Percentiles rank a stretch among this genome's conserved stretches.
phyloP scores from a whole-genome alignment of 2,329 filamentous ascomycete species.

The Aureobasidium sp. region DNA sequence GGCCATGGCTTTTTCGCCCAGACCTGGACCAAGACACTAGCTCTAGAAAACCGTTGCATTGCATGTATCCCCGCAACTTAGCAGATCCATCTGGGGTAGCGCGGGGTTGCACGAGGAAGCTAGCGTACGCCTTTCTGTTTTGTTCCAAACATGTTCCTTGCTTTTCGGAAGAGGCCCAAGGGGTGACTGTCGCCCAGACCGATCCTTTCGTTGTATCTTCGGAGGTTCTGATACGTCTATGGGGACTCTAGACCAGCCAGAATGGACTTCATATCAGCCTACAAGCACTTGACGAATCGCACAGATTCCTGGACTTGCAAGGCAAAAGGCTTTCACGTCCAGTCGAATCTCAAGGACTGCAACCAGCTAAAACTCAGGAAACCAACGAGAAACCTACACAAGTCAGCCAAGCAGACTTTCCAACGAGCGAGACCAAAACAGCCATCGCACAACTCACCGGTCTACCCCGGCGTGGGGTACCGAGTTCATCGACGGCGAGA shows the following conservation, averaged over 20 bases:
- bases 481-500: background rate
- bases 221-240: background rate
- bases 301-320: background rate
- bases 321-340: background rate
- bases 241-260: background rate
- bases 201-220: background rate
- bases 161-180: conserved; percentile 1
- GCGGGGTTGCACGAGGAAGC: conserved; percentile 8
- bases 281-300: background rate
- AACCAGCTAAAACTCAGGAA: background rate
- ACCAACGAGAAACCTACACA: background rate
- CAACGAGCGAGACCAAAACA: background rate
- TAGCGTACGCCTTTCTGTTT: conserved; percentile 1
- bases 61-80: conserved; percentile 10
- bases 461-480: conserved; percentile 4
- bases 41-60: conserved; percentile 11
- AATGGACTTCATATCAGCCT: too few relatives aligned
- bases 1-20: conserved; percentile 20
- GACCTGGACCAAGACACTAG: conserved; percentile 15
- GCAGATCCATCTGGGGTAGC: conserved; percentile 14
- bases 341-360: too few relatives aligned
- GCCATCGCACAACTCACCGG: background rate
- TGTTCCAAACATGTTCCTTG: background rate
- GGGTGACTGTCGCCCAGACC: conserved; percentile 1
- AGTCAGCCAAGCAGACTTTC: conserved; percentile 12